Conservation (phyloP, 1,139 yeast species). For the Chernovozyma sophiae-reginae region DNA sequence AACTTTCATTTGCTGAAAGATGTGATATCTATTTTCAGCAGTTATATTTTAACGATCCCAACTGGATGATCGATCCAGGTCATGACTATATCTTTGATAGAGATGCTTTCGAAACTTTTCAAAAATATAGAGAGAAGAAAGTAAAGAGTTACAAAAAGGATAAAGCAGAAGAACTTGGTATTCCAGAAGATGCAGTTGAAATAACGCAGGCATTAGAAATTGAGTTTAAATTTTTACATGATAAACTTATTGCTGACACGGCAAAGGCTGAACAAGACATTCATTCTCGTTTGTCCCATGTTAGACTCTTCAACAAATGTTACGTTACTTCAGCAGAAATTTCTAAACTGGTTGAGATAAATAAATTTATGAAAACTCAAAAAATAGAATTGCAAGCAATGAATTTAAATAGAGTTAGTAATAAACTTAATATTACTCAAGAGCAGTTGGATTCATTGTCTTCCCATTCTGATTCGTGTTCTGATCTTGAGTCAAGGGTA, state of each 20-base stretch:
- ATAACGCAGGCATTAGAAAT: constrained; percentile 15
- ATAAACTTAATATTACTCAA: constrained; percentile 19
- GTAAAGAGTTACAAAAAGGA: constrained; percentile 5
- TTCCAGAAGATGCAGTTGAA: constrained; percentile 4
- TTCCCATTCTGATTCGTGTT: not conserved
- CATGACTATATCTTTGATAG: constrained; percentile 8
- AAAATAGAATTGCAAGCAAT: constrained; percentile 6
- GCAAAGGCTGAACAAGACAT: constrained; percentile 25
- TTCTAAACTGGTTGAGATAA: not conserved
- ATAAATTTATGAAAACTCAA: constrained; percentile 15
- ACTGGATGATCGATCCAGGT: constrained; percentile 23
- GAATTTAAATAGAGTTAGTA: not conserved
- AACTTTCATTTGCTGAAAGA: constrained; percentile 10
- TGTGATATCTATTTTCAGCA: constrained; percentile 29
- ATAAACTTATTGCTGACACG: constrained; percentile 1
- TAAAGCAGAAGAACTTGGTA: constrained; percentile 6
- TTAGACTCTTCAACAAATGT: constrained; percentile 44
- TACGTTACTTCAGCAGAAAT: constrained; percentile 19
- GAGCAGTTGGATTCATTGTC: not conserved
- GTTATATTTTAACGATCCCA: constrained; percentile 18
- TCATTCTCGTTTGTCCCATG: constrained; percentile 37
- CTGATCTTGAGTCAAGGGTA: constrained; percentile 7
- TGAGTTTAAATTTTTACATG: constrained; percentile 14
- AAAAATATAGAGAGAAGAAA: constrained; percentile 9
- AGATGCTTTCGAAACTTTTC: constrained; percentile 12